Evolutionary conservation across 768 basidiomycete genomes (phyloP).

Genomic region (Calocybe indica): DNA sequence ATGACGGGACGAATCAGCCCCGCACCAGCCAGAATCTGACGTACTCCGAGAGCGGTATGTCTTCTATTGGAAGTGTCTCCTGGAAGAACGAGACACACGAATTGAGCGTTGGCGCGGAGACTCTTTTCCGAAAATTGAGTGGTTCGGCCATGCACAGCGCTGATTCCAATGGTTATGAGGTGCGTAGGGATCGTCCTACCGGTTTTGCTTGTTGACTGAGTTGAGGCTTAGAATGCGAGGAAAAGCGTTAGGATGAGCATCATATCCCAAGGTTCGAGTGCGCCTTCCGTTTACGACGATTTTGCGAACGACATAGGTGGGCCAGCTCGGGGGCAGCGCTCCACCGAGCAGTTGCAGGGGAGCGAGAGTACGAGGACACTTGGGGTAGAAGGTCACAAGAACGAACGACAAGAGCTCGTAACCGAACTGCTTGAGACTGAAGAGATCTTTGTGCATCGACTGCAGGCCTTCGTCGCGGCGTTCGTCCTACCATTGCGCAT

Average conservation of each 20-base stretch:
- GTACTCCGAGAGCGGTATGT: slow-evolving; percentile 42
- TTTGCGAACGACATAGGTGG: background rate
- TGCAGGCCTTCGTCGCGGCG: slow-evolving; percentile 60
- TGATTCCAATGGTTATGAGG: too few species aligned
- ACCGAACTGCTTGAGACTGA: slow-evolving; percentile 68
- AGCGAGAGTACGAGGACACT: background rate
- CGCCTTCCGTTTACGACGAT: slow-evolving; percentile 14
- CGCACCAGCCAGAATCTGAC: slow-evolving; percentile 17
- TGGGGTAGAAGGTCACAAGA: background rate
- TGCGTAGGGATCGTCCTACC: too few species aligned
- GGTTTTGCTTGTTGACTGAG: too few species aligned
- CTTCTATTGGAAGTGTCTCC: slow-evolving; percentile 33
- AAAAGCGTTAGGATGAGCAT: background rate
- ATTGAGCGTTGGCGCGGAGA: slow-evolving; percentile 43
- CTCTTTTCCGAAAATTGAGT: slow-evolving; percentile 36
- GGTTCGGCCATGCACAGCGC: slow-evolving; percentile 13
- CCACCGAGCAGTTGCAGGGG: background rate
- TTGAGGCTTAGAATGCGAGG: background rate
- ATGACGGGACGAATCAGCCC: slow-evolving; percentile 4
- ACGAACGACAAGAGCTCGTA: slow-evolving; percentile 26
- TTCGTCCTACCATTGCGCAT: slow-evolving; percentile 77
- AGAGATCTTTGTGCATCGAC: slow-evolving; percentile 55
- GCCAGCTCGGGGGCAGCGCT: background rate
- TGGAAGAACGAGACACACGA: slow-evolving; percentile 29
- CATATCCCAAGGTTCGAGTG: slow-evolving; percentile 10